These are phyloP conservation scores for Russula emetica DNA, from an alignment of 768 basidiomycete species.

Conservation along the genomic window DNA sequence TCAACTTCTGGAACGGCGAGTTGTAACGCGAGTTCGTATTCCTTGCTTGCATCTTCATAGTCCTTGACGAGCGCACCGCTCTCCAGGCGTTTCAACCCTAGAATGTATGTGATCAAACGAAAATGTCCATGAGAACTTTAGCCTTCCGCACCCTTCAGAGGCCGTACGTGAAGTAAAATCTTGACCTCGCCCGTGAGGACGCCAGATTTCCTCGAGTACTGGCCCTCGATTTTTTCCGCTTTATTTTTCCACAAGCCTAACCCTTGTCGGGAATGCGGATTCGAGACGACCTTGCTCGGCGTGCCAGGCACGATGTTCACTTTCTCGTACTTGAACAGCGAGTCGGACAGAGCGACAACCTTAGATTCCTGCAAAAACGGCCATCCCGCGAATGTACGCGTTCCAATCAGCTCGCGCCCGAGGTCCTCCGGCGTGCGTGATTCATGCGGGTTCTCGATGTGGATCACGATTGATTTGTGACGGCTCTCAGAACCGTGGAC, in stretches of 20 bases:
- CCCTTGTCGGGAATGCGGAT: constrained; percentile 67
- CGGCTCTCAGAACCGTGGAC: constrained; percentile 87
- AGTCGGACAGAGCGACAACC: constrained; percentile 83
- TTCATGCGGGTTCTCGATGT: constrained; percentile 74
- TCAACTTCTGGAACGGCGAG: constrained; percentile 74
- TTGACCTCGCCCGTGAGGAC: constrained; percentile 81
- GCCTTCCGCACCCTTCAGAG: constrained; percentile 68
- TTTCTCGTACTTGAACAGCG: constrained; percentile 82
- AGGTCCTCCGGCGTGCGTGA: constrained; percentile 63
- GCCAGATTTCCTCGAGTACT: constrained; percentile 86
- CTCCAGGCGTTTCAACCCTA: constrained; percentile 87
- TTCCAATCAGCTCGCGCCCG: constrained; percentile 69
- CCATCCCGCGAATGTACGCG: constrained; percentile 81
- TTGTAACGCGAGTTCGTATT: constrained; percentile 83
- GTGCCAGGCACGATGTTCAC: constrained; percentile 48
- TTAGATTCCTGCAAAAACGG: constrained; percentile 92
- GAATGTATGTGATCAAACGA: not conserved
- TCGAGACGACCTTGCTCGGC: constrained; percentile 55
- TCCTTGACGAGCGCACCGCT: constrained; percentile 92
- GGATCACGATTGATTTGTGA: constrained; percentile 91
- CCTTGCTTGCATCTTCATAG: constrained; percentile 79
- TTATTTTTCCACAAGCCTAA: constrained; percentile 74
- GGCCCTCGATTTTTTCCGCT: constrained; percentile 74
- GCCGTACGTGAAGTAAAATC: constrained; percentile 80
- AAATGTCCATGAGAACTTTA: not conserved